phyloP scores from a whole-genome alignment of 352 stramenopile genomes.

The Pythium sukuiense region DNA sequence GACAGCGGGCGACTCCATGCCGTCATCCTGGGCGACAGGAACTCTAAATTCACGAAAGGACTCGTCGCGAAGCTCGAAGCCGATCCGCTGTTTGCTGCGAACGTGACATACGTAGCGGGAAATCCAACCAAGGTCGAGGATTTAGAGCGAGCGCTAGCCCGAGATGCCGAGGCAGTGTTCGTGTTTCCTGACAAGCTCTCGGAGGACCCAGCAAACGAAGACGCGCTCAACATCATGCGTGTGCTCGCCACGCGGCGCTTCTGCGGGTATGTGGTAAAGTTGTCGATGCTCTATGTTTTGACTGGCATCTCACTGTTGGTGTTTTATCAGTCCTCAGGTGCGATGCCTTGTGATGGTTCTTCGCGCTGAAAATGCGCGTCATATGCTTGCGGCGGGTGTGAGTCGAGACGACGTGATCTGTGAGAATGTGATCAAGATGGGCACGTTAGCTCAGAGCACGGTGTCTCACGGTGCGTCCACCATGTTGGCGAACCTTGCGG shows the following conservation, averaged over 20 bases:
- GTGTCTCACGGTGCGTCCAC: conserved; percentile 79
- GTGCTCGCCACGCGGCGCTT: conserved; percentile 70
- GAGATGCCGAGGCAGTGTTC: conserved; percentile 68
- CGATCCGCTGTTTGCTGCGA: conserved; percentile 77
- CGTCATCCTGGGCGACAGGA: conserved; percentile 68
- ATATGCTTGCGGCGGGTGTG: conserved; percentile 81
- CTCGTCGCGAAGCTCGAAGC: conserved; percentile 72
- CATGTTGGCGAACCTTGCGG: conserved; percentile 83
- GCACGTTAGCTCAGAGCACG: conserved; percentile 73
- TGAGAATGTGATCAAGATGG: conserved; percentile 89
- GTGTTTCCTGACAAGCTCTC: conserved; percentile 86
- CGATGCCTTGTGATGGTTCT: conserved; percentile 79
- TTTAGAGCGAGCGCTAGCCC: conserved; percentile 61
- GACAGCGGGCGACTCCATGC: conserved; percentile 50
- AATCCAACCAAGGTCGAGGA: conserved; percentile 69
- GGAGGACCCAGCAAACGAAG: conserved; percentile 65
- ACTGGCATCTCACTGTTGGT: conserved; percentile 12
- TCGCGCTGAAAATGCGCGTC: conserved; percentile 67
- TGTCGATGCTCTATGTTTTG: not conserved
- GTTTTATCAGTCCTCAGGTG: conserved; percentile 39
- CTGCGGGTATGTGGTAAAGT: conserved; percentile 46
- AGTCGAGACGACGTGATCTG: conserved; percentile 82
- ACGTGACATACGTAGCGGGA: conserved; percentile 81
- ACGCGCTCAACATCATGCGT: conserved; percentile 86
- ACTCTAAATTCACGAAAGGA: conserved; percentile 70